Percentiles rank a stretch among this genome's conserved stretches.
Evolutionary conservation across 73 alveolate species (phyloP).

Genomic region (Breviolum minutum): DNA sequence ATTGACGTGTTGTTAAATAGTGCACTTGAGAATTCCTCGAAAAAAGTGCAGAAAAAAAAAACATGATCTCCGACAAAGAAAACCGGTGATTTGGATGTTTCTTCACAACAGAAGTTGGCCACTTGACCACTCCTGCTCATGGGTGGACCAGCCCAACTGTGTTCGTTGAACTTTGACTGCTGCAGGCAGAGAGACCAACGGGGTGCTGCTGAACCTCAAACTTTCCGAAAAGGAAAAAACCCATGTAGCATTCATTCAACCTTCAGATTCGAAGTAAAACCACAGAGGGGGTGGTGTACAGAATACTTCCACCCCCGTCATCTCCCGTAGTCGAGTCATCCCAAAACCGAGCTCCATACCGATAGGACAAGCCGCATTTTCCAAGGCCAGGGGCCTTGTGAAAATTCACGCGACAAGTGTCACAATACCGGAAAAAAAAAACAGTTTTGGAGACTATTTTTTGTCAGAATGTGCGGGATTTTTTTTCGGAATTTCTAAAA

Average conservation of each 20-base stretch:
- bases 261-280: not conserved
- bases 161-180: conserved; percentile 65
- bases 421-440: not conserved
- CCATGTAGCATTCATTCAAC: not conserved
- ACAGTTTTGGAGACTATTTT: not conserved
- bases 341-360: not conserved
- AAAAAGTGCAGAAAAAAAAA: too few species aligned
- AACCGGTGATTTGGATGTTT: not conserved
- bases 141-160: conserved; percentile 54
- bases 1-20: too few species aligned
- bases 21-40: too few species aligned
- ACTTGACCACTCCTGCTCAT: not conserved
- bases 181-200: conserved; percentile 1
- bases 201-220: not conserved
- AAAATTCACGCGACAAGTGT: too few species aligned
- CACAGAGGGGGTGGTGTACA: not conserved
- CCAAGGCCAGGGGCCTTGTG: conserved; percentile 92
- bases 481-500: too few species aligned
- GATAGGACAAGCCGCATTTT: conserved; percentile 81
- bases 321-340: not conserved
- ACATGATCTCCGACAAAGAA: not conserved
- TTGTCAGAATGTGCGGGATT: too few species aligned
- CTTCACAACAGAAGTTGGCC: not conserved
- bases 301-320: not conserved
- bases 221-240: not conserved